phyloP scores from a whole-genome alignment of 2,329 filamentous ascomycete species.

The Didymella keratinophila region DNA sequence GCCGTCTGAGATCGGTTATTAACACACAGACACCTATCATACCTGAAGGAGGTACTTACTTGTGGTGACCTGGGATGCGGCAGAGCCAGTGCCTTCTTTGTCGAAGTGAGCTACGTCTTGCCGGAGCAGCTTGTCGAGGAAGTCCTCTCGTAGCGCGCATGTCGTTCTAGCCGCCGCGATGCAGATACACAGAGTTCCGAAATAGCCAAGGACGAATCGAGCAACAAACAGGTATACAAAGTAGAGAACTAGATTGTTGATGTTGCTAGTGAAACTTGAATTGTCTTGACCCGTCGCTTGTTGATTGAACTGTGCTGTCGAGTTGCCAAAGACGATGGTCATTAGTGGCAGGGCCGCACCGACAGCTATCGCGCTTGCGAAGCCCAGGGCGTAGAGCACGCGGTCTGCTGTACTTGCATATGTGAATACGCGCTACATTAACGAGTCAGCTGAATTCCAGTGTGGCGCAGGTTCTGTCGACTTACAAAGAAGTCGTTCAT shows the following conservation, averaged over 20 bases:
- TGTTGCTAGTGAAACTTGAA: slow-evolving; percentile 16
- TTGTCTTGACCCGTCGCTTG: slow-evolving; percentile 19
- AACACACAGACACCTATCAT: background rate
- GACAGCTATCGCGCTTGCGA: slow-evolving; percentile 63
- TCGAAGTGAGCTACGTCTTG: slow-evolving; percentile 44
- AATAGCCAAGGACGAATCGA: slow-evolving; percentile 68
- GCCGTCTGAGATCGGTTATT: slow-evolving; percentile 12
- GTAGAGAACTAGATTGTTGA: slow-evolving; percentile 29
- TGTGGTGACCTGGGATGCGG: slow-evolving; percentile 27
- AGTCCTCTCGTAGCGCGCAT: slow-evolving; percentile 56
- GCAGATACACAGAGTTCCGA: slow-evolving; percentile 85
- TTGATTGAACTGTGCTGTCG: slow-evolving; percentile 26
- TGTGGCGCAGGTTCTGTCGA: background rate
- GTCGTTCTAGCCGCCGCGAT: slow-evolving; percentile 60
- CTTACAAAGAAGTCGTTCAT: slow-evolving; percentile 8
- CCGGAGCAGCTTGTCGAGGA: slow-evolving; percentile 64
- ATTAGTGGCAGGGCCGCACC: slow-evolving; percentile 78
- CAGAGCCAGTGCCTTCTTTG: slow-evolving; percentile 25
- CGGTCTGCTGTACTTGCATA: slow-evolving; percentile 19
- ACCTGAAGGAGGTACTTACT: slow-evolving; percentile 1
- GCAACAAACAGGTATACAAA: slow-evolving; percentile 36
- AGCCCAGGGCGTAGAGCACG: slow-evolving; percentile 11
- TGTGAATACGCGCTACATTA: slow-evolving; percentile 19
- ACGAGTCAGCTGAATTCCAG: background rate
- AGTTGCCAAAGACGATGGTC: slow-evolving; percentile 57